Percentiles rank a stretch among this genome's conserved stretches.
phyloP scores from a whole-genome alignment of 306 rosid genomes.

The Carpinus fangiana region DNA sequence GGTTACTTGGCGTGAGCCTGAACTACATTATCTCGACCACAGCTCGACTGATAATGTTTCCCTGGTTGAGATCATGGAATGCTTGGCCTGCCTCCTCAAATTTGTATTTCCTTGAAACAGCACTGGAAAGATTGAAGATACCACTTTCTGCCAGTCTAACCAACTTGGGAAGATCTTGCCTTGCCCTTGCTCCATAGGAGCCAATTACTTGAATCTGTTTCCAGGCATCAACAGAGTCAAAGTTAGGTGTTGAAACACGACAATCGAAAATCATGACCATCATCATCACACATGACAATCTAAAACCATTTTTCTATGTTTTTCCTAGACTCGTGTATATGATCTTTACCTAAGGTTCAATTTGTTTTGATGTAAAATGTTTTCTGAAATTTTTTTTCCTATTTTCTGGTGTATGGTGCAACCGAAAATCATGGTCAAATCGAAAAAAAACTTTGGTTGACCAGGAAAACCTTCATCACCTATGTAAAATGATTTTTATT shows the following conservation, averaged over 20 bases:
- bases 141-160: slow-evolving; percentile 86
- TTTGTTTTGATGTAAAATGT: too few relatives aligned
- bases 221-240: slow-evolving; percentile 8
- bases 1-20: slow-evolving; percentile 13
- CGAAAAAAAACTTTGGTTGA: too few relatives aligned
- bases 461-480: too few relatives aligned
- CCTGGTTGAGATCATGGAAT: slow-evolving; percentile 77
- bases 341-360: too few relatives aligned
- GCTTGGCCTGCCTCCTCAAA: slow-evolving; percentile 78
- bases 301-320: too few relatives aligned
- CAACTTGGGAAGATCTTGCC: slow-evolving; percentile 96
- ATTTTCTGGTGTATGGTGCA: too few relatives aligned
- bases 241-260: background rate
- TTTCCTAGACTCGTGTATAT: too few relatives aligned
- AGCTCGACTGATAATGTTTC: slow-evolving; percentile 75
- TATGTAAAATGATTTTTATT: too few relatives aligned
- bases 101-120: slow-evolving; percentile 79
- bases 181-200: slow-evolving; percentile 92
- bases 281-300: background rate
- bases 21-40: slow-evolving; percentile 65
- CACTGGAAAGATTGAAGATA: slow-evolving; percentile 61
- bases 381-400: too few relatives aligned
- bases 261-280: background rate
- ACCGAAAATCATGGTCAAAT: too few relatives aligned
- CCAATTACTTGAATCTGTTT: slow-evolving; percentile 86